Evolutionary conservation across 768 basidiomycete genomes (phyloP), one percentile per base, ranked within the genome.

Genomic region (Mrakia frigida): DNA sequence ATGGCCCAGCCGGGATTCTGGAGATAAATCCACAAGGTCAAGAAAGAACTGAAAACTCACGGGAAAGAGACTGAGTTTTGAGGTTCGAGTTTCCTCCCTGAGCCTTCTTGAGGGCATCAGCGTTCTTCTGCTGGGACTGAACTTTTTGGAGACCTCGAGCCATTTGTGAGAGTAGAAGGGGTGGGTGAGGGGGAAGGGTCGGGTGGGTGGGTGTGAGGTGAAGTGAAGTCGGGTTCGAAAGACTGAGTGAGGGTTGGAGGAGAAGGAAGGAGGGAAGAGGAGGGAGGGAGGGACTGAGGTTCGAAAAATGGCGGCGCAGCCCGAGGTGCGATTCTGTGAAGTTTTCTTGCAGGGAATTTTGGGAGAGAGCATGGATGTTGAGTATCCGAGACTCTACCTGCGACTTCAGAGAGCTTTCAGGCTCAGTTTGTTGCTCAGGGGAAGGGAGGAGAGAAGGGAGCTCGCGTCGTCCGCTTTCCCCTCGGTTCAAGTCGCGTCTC

Each of bases 61-160:
- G 25, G 23, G 75, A 52, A 10, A n/a, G n/a, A 35, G 23, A 43
- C 35, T 37, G 50, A 23, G 37, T 28, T 39, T 69, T 70, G 18
- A 75, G 69, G 67, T 69, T 61, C 14, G 68, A 61, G 50, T 41
- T 35, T 10, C 68, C 52, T 10, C 74, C 68, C n/a, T 31, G 25
- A 11, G 74, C 74, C 74, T 75, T 75, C 74, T 74, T 74, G 31
- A 68, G 65, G 1, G 33, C 41, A 1, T 53, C 74, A 37, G 74
- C 74, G 68, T 75, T 75, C 68, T 75, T 75, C 37, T 59, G 50
- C 56, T 75, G 75, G 13, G 75, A 53, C 41, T 70, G 68, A 14
- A 70, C 60, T 39, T 76, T 76, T 56, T 76, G 75, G 41, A 76
- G 75, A 28, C 75, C 75, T 43, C 75, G 75, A 46, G 75, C 75